Evolutionary conservation across 1,139 yeast species (phyloP).

Genomic region (Meyerozyma sp.): DNA sequence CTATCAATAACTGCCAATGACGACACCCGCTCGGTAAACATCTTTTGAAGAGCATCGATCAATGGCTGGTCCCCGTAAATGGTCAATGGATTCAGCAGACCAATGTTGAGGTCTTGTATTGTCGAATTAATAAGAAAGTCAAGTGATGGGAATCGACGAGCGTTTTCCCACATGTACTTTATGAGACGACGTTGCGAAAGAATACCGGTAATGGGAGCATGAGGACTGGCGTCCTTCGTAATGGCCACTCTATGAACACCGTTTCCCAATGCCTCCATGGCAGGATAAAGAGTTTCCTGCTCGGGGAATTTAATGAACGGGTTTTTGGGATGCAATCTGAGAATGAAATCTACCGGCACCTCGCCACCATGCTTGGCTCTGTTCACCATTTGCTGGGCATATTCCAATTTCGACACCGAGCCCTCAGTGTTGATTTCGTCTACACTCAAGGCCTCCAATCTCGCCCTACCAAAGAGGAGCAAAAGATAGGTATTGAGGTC

Average conservation of each 20-base stretch:
- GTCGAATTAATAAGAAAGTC: slow-evolving; percentile 69
- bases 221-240: slow-evolving; percentile 42
- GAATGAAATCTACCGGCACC: slow-evolving; percentile 77
- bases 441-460: slow-evolving; percentile 30
- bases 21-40: slow-evolving; percentile 81
- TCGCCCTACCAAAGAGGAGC: slow-evolving; percentile 64
- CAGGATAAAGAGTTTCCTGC: slow-evolving; percentile 61
- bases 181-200: slow-evolving; percentile 85
- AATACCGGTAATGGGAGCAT: slow-evolving; percentile 57
- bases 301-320: slow-evolving; percentile 77
- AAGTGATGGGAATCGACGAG: slow-evolving; percentile 74
- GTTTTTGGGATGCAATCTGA: slow-evolving; percentile 76
- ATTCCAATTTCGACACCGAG: slow-evolving; percentile 12
- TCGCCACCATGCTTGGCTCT: slow-evolving; percentile 61
- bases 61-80: slow-evolving; percentile 82
- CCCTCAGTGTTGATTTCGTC: slow-evolving; percentile 17
- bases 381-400: slow-evolving; percentile 26
- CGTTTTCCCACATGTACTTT: slow-evolving; percentile 85
- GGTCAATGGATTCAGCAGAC: slow-evolving; percentile 66
- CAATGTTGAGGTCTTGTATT: slow-evolving; percentile 62
- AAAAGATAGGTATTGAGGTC: slow-evolving; percentile 83
- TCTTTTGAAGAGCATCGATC: slow-evolving; percentile 78
- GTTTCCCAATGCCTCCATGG: slow-evolving; percentile 78
- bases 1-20: slow-evolving; percentile 93
- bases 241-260: slow-evolving; percentile 94